These are phyloP conservation scores for Leccinellum luteum DNA, from an alignment of 768 basidiomycete species.

Conservation along the genomic window DNA sequence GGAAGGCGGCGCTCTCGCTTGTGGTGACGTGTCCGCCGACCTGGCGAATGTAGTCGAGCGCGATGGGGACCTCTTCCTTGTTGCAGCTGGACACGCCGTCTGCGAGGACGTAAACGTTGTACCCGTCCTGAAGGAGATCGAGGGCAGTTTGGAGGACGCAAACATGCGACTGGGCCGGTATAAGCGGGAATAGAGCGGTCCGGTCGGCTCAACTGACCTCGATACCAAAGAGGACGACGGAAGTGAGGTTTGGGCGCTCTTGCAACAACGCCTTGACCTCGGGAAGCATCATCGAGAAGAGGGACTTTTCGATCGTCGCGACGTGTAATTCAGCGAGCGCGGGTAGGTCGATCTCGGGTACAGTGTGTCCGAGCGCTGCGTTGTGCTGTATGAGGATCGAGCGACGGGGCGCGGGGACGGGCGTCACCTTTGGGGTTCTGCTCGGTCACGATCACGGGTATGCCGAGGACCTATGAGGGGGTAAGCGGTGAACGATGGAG, in stretches of 20 bases:
- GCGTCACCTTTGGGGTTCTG: slow-evolving; percentile 75
- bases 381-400: slow-evolving; percentile 6
- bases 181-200: neutral
- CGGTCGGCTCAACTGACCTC: slow-evolving; percentile 52
- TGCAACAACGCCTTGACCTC: slow-evolving; percentile 56
- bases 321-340: slow-evolving; percentile 56
- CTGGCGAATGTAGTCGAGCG: slow-evolving; percentile 63
- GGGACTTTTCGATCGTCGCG: slow-evolving; percentile 69
- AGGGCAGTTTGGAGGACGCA: slow-evolving; percentile 85
- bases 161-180: slow-evolving; percentile 67
- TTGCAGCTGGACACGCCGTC: slow-evolving; percentile 86
- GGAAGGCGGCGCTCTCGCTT: slow-evolving; percentile 78
- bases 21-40: slow-evolving; percentile 78
- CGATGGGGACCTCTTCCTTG: slow-evolving; percentile 73
- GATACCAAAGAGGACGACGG: slow-evolving; percentile 81
- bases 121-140: slow-evolving; percentile 52
- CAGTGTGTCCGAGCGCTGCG: slow-evolving; percentile 66
- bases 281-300: slow-evolving; percentile 83
- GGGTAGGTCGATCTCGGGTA: slow-evolving; percentile 54
- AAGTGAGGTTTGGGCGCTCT: slow-evolving; percentile 46
- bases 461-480: slow-evolving; percentile 50
- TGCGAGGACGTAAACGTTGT: slow-evolving; percentile 67
- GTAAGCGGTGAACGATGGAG: neutral
- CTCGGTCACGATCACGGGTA: slow-evolving; percentile 78
- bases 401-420: neutral